Conservation (phyloP, 192 early-diverging fungal genomes). For the Chytriomyces hyalinus region DNA sequence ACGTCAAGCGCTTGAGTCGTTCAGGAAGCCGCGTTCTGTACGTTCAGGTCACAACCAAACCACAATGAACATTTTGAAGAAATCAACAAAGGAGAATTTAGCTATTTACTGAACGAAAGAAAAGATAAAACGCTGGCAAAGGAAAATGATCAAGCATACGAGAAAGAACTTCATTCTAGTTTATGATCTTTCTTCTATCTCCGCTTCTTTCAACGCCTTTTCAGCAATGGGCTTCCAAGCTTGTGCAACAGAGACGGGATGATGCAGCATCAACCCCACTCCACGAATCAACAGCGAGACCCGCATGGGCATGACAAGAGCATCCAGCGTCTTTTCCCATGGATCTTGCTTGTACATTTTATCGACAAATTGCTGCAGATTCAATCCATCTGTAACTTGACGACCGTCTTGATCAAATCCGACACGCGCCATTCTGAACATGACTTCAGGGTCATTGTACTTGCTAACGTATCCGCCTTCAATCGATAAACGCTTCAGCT, state of each 20-base stretch:
- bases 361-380: slow-evolving; percentile 41
- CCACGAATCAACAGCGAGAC: slow-evolving; percentile 38
- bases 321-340: slow-evolving; percentile 29
- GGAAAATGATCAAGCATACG: too few species aligned
- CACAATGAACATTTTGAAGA: too few species aligned
- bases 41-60: too few species aligned
- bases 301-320: slow-evolving; percentile 38
- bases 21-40: too few species aligned
- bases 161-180: too few species aligned
- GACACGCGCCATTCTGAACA: slow-evolving; percentile 31
- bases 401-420: slow-evolving; percentile 39
- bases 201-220: slow-evolving; percentile 26
- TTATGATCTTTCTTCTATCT: neutral
- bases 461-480: slow-evolving; percentile 33
- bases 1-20: too few species aligned
- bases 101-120: too few species aligned
- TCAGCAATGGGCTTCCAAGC: slow-evolving; percentile 40
- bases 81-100: too few species aligned
- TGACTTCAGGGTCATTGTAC: slow-evolving; percentile 35
- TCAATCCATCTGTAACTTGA: slow-evolving; percentile 40
- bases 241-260: slow-evolving; percentile 34
- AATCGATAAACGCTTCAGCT: neutral
- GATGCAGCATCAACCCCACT: slow-evolving; percentile 36
- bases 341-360: slow-evolving; percentile 35
- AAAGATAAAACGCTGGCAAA: too few species aligned